Evolutionary conservation across 495 filamentous ascomycete genomes (phyloP), one percentile per base, ranked within the genome.

Genomic region (Hypoxylon cercidicola): DNA sequence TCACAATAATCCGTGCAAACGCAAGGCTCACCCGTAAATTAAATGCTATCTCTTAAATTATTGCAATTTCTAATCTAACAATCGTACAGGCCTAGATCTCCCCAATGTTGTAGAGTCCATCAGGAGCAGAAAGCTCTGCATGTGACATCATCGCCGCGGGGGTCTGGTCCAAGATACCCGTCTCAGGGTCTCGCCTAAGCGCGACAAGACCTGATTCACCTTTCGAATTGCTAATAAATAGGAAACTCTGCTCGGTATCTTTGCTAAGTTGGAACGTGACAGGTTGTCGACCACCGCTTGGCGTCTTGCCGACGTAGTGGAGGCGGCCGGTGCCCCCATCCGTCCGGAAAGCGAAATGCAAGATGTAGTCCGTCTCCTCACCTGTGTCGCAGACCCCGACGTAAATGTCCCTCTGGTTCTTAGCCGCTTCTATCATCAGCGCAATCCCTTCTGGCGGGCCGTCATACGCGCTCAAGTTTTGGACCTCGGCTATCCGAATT

Each of bases 321-420:
- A 28, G 25, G 25, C 25, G 25, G 25, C 3, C 25, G 25, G 7
- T 7, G 7, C 25, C 25, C 25, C 62, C 40, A 19, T 61, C 21
- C 66, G 23, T 32, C 48, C 34, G 44, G 19, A 72, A 48, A 40
- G 20, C 13, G 57, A 75, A 75, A 52, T 72, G 71, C 13, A 71
- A 51, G 54, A 75, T 69, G 53, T 37, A 65, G 56, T 74, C 73
- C 11, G 67, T 63, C 3, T 23, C 46, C 35, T 67, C 40, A 13
- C 66, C 69, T 7, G 57, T 69, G 39, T 68, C 44, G 13, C 73
- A 64, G 65, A 74, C 74, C 50, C 66, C 69, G 46, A 73, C 60
- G 60, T 74, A 75, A 10, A 75, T 23, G 55, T 74, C 64, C 15
- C 28, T 28, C 19, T 46, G 37, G 62, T 75, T 72, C 18, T 19